Base-by-base conservation (phyloP, 2,329 filamentous ascomycete species). In the Ceratocystis harringtonii region DNA sequence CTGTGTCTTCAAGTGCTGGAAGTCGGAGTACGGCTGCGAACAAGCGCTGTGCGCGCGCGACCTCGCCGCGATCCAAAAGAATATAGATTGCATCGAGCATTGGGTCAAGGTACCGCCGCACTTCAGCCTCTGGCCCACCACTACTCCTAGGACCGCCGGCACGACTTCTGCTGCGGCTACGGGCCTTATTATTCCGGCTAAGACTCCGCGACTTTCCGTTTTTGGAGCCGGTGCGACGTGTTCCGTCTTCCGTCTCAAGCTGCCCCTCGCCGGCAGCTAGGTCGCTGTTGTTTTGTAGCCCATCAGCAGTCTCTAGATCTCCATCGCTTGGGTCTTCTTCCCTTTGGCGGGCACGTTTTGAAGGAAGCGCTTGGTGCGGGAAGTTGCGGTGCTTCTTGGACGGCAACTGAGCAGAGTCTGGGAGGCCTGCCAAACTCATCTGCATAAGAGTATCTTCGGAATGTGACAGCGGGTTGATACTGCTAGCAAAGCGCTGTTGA, bases 391-490 rank as follows among this genome's bases (percentile, higher is more conserved):
- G 69, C 2, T 70, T 60, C 19, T 70, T 71, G 0, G 75, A 75
- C 1, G 80, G 81, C 5, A 79, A 68, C 12, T 68, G 74, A 43
- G 79, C 74, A 62, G 75, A 71, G 5, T 78, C 72, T 2, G 74
- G 69, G n/a, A 82, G 72, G 2, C 81, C 81, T 2, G 80, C 80
- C 6, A 78, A 69, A 22, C 72, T 70, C 62, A 82, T 76, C 69
- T 83, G 80, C 52, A 71, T 73, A 48, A 82, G 76, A 7, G 78
- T 78, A 64, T 73, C 72, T 1, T 79, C 78, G 1, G 75, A 73
- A 68, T 83, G 76, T 67, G 78, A 80, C 68, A 79, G 67, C 19
- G 81, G 81, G 70, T 83, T 82, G 70, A 81, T 80, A 28, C 60
- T 64, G 2, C 63, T 45, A 19, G 58, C 50, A 25, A 67, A 65